phyloP scores from a whole-genome alignment of 441 rosid species.

The Euphorbia schlechtendalii region DNA sequence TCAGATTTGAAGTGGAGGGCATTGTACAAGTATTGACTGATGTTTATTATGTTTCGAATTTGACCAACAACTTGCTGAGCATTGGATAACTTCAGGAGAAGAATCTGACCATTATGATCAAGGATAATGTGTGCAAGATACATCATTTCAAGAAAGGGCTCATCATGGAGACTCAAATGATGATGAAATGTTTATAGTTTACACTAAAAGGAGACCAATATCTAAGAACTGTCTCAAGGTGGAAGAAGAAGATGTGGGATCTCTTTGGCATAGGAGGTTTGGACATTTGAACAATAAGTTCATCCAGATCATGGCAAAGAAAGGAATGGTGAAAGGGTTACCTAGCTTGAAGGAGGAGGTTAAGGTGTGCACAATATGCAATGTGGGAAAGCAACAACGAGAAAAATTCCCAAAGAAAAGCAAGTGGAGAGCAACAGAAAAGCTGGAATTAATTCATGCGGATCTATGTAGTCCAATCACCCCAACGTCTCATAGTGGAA shows the following conservation, averaged over 20 bases:
- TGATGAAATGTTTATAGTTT: too few species aligned
- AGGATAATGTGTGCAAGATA: fast-evolving
- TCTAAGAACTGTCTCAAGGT: too few species aligned
- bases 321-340: background rate
- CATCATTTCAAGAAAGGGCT: background rate
- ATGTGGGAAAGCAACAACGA: slow-evolving; percentile 9
- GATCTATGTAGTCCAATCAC: slow-evolving; percentile 13
- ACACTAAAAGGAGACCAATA: too few species aligned
- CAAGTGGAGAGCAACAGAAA: background rate
- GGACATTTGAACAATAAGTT: too few species aligned
- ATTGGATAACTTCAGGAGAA: background rate
- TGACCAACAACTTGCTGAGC: background rate
- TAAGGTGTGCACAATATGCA: slow-evolving; percentile 10
- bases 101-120: too few species aligned
- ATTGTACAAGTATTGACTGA: background rate
- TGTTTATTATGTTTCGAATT: background rate
- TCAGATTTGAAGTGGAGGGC: background rate
- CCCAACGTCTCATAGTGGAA: background rate
- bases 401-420: background rate
- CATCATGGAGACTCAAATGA: background rate
- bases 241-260: too few species aligned
- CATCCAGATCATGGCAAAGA: too few species aligned
- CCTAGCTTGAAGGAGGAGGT: background rate
- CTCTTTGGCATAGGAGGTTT: too few species aligned
- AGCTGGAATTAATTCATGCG: background rate